Evolutionary conservation across 2,329 filamentous ascomycete genomes (phyloP).

Genomic region (Chaetothyriales sp.): DNA sequence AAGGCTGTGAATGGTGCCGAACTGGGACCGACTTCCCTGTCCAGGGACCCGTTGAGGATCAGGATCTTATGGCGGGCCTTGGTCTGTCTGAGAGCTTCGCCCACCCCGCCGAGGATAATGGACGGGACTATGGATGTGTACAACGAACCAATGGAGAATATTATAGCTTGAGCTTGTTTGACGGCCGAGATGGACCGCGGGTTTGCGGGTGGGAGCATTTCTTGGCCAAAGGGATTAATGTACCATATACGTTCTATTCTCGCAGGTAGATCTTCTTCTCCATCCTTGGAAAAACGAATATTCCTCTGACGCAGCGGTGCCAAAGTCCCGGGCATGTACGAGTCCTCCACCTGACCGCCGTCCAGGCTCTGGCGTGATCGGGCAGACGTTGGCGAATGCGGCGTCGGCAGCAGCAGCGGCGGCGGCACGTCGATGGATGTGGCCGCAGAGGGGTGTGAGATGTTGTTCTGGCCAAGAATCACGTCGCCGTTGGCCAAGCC

Average conservation of each 20-base stretch:
- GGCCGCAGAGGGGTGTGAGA: constrained; percentile 56
- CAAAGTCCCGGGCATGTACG: constrained; percentile 46
- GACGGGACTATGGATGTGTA: constrained; percentile 82
- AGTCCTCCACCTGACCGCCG: constrained; percentile 31
- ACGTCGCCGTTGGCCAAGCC: constrained; percentile 58
- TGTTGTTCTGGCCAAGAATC: constrained; percentile 85
- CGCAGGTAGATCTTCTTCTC: constrained; percentile 63
- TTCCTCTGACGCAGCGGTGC: constrained; percentile 66
- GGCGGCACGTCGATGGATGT: constrained; percentile 17
- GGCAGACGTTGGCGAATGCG: constrained; percentile 18
- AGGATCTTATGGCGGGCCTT: constrained; percentile 55
- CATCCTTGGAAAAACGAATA: constrained; percentile 70
- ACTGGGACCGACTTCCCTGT: constrained; percentile 71
- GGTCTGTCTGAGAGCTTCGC: constrained; percentile 43
- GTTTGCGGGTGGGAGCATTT: constrained; percentile 74
- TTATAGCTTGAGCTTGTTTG: constrained; percentile 47
- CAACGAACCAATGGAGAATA: constrained; percentile 87
- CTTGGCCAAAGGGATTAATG: constrained; percentile 96
- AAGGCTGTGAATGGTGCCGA: constrained; percentile 50
- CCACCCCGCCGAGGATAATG: constrained; percentile 62
- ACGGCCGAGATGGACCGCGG: constrained; percentile 61
- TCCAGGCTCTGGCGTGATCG: constrained; percentile 18
- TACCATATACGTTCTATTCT: constrained; percentile 82
- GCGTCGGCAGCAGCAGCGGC: constrained; percentile 1
- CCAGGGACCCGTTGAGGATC: constrained; percentile 67